Percentiles rank a stretch among this genome's conserved stretches.
These are phyloP conservation scores for Capronia americana DNA, from an alignment of 2,329 filamentous ascomycete genomes.

Conservation along the genomic window DNA sequence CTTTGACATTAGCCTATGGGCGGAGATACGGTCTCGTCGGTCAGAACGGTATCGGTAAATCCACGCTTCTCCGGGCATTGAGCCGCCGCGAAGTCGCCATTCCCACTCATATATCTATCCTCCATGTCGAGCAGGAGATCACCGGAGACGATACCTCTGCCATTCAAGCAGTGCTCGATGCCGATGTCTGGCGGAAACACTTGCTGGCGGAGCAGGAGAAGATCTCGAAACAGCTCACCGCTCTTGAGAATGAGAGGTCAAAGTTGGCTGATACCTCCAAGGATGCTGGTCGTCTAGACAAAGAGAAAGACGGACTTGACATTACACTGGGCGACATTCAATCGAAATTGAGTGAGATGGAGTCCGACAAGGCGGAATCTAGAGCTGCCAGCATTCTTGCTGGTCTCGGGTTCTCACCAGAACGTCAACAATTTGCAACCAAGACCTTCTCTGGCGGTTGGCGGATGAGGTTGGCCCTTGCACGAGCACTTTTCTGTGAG, in stretches of 20 bases:
- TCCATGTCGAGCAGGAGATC: constrained; percentile 99
- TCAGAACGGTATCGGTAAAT: constrained; percentile 99
- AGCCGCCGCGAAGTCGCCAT: constrained; percentile 93
- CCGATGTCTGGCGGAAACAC: constrained; percentile 98
- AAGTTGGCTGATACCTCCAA: constrained; percentile 88
- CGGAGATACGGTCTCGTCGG: constrained; percentile 96
- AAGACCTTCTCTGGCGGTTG: constrained; percentile 99
- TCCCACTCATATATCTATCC: constrained; percentile 96
- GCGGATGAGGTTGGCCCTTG: constrained; percentile 96
- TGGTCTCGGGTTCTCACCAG: constrained; percentile 93
- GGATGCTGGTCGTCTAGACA: constrained; percentile 83
- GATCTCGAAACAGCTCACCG: constrained; percentile 75
- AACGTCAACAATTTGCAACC: constrained; percentile 89
- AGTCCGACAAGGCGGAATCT: constrained; percentile 97
- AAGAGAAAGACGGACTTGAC: constrained; percentile 87
- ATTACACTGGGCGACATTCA: constrained; percentile 91
- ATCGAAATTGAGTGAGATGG: constrained; percentile 93
- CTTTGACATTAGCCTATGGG: constrained; percentile 86
- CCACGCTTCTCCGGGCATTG: constrained; percentile 88
- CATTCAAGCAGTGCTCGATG: constrained; percentile 92
- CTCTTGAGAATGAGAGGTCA: constrained; percentile 77
- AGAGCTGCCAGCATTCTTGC: constrained; percentile 94
- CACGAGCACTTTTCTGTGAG: constrained; percentile 95
- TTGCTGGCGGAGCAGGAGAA: constrained; percentile 87
- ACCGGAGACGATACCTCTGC: constrained; percentile 94